A percentile compares a stretch with the other conserved stretches of the same genome.
Conservation (phyloP, 83 land plant species). For the Thuja plicata region DNA sequence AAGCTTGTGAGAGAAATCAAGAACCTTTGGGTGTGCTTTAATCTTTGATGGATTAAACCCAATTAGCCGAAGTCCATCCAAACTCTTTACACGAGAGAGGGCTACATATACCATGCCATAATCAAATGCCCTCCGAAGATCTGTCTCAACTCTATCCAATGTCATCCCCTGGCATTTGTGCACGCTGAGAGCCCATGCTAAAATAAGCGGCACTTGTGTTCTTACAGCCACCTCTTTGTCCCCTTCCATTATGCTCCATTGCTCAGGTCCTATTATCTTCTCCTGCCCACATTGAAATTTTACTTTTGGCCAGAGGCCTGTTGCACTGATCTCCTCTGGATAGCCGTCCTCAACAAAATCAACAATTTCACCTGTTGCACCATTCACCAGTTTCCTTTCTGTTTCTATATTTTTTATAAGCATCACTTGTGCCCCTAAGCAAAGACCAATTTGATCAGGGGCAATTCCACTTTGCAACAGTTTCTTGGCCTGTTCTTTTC, state of each 20-base stretch:
- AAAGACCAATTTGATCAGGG: slow-evolving; percentile 38
- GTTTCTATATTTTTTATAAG: slow-evolving; percentile 59
- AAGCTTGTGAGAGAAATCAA: slow-evolving; percentile 47
- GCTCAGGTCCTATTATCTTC: slow-evolving; percentile 43
- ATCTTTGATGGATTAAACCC: slow-evolving; percentile 65
- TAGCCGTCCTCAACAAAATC: slow-evolving; percentile 15
- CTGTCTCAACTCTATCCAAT: slow-evolving; percentile 57
- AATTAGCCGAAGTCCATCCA: slow-evolving; percentile 62
- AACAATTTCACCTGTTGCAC: slow-evolving; percentile 32
- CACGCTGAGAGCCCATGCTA: slow-evolving; percentile 83
- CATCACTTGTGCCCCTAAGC: slow-evolving; percentile 83
- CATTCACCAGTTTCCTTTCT: slow-evolving; percentile 61
- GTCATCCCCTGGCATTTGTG: slow-evolving; percentile 92
- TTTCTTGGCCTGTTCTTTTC: slow-evolving; percentile 25
- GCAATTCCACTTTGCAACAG: slow-evolving; percentile 32
- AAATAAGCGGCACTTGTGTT: slow-evolving; percentile 63
- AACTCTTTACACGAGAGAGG: slow-evolving; percentile 66
- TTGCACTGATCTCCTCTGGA: slow-evolving; percentile 3
- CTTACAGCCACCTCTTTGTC: slow-evolving; percentile 42
- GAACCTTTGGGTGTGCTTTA: slow-evolving; percentile 62
- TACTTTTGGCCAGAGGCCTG: slow-evolving; percentile 52
- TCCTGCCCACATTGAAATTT: slow-evolving; percentile 48
- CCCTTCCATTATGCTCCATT: slow-evolving; percentile 55
- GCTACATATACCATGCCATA: slow-evolving; percentile 87
- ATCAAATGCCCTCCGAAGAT: slow-evolving; percentile 65